These are phyloP conservation scores for Cryphonectria nitschkei DNA, from an alignment of 2,329 filamentous ascomycete genomes.

Conservation along the genomic window DNA sequence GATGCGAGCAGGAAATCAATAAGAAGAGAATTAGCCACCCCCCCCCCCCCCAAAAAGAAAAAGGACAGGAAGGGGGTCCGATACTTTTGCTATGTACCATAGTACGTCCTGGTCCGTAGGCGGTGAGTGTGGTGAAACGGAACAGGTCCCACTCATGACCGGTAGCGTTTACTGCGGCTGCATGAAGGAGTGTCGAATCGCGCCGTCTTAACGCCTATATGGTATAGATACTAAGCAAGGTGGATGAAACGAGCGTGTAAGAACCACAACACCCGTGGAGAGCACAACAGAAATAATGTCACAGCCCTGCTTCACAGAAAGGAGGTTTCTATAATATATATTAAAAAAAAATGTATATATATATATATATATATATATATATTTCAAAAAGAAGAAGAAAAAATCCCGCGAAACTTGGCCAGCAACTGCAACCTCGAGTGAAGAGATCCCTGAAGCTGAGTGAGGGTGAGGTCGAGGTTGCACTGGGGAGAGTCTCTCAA, in stretches of 20 bases:
- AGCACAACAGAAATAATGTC: neutral
- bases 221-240: too few species aligned
- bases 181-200: neutral
- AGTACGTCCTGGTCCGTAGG: neutral
- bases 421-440: too few species aligned
- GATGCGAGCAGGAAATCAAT: neutral
- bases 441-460: too few species aligned
- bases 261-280: neutral
- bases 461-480: too few species aligned
- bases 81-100: neutral
- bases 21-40: neutral
- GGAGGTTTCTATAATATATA: too few species aligned
- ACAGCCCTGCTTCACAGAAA: neutral
- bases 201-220: neutral
- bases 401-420: too few species aligned
- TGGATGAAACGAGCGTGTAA: too few species aligned
- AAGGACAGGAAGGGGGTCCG: neutral
- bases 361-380: too few species aligned
- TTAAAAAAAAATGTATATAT: too few species aligned
- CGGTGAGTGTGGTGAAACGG: constrained; percentile 1
- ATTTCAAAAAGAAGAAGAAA: too few species aligned
- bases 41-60: too few species aligned
- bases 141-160: neutral
- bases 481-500: too few species aligned
- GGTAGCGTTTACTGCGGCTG: neutral